Evolutionary conservation across 257 asterid genomes (phyloP).

Genomic region (Fraxinus anomala): DNA sequence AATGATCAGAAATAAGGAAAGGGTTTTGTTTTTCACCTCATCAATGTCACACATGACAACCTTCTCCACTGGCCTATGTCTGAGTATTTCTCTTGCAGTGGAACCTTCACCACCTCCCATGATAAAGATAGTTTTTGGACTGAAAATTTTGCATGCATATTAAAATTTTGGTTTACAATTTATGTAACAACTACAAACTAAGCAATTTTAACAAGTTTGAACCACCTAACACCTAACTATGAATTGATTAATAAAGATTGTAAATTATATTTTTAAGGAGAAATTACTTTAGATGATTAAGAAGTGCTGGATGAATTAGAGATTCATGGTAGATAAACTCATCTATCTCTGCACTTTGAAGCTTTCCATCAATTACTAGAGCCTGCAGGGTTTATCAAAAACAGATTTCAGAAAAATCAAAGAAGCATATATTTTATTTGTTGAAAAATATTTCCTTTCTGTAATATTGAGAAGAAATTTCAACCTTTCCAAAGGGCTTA

Average conservation of each 20-base stretch:
- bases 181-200: no score
- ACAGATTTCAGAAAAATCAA: not conserved
- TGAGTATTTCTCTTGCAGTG: slow-evolving; percentile 83
- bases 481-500: slow-evolving; percentile 91
- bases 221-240: not conserved
- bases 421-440: not conserved
- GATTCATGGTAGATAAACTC: slow-evolving; percentile 95
- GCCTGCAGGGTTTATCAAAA: slow-evolving; percentile 46
- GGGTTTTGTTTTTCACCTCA: slow-evolving; percentile 43
- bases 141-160: slow-evolving; percentile 27
- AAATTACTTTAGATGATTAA: slow-evolving; percentile 65
- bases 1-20: not conserved
- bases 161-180: not conserved
- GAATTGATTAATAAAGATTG: not conserved
- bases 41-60: slow-evolving; percentile 97
- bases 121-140: slow-evolving; percentile 82
- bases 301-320: slow-evolving; percentile 84
- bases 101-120: slow-evolving; percentile 99
- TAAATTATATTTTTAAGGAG: not conserved
- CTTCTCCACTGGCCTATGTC: slow-evolving; percentile 74
- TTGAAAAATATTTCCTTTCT: not conserved
- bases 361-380: slow-evolving; percentile 92
- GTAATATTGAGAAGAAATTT: not conserved
- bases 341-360: slow-evolving; percentile 94
- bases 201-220: not conserved